These are phyloP conservation scores for Bryum argenteum DNA, from an alignment of 225 moss, liverwort and hornwort genomes.

Conservation along the genomic window DNA sequence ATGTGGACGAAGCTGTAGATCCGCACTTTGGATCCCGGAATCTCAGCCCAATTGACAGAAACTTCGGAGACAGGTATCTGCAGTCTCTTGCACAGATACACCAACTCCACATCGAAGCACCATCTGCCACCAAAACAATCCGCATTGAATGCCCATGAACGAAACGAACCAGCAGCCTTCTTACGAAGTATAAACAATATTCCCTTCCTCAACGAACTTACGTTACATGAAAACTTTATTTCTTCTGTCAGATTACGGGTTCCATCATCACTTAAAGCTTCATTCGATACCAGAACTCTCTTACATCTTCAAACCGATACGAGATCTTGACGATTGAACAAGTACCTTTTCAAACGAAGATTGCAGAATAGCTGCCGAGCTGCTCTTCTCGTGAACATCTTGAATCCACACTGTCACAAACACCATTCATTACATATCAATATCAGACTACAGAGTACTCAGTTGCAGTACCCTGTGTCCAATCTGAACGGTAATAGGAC, in stretches of 20 bases:
- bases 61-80: constrained; percentile 81
- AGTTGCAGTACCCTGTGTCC: too few species aligned
- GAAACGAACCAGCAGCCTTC: too few species aligned
- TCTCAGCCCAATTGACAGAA: constrained; percentile 90
- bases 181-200: too few species aligned
- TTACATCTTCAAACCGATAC: neutral
- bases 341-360: constrained; percentile 76
- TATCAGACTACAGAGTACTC: too few species aligned
- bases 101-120: constrained; percentile 95
- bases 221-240: too few species aligned
- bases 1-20: constrained; percentile 82
- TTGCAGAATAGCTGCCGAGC: constrained; percentile 84
- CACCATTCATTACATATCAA: neutral
- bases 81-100: constrained; percentile 81
- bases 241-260: too few species aligned
- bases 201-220: too few species aligned
- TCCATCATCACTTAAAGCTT: too few species aligned
- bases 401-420: constrained; percentile 94
- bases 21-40: constrained; percentile 95
- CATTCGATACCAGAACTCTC: too few species aligned
- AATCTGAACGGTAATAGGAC: too few species aligned
- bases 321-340: neutral
- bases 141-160: constrained; percentile 1
- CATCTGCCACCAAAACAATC: constrained; percentile 54
- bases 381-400: constrained; percentile 94